Evolutionary conservation across 345 rosid genomes (phyloP), one percentile per base, ranked within the genome.

Genomic region (Trapa bicornis): DNA sequence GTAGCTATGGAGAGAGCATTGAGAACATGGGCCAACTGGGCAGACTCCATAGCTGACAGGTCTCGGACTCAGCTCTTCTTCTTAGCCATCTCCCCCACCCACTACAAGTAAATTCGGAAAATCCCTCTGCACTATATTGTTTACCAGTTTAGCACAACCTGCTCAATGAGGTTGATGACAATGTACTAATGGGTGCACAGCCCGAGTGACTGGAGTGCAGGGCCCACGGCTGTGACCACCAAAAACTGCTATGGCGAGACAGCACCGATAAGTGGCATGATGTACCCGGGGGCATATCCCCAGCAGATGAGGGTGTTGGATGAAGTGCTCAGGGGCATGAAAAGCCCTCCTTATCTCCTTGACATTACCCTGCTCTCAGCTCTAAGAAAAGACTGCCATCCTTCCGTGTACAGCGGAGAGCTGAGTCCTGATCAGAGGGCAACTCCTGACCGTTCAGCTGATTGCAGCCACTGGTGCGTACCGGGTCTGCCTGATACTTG

Each of bases 391-490:
- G 99, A 94, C 16, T 89, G 85, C 6, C 99, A 94, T 75, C 99
- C 99, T n/a, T 91, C 99, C 0, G 86, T 94, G 60, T 94, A 94
- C 66, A 80, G 89, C 17, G 99, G 97, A 3, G 91, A 88, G 71
- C 70, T 91, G 67, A 94, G 67, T 71, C 87, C 88, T 0, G 72
- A 66, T 5, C 83, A 88, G 65, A 82, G 82, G 72, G 87, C 88
- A 54, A 85, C 81, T 72, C 97, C 99, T 0, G 78, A 53, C 5
- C 80, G 79, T 37, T 87, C 89, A 37, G 94, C 97, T 12, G 99
- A 94, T 78, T 91, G 99, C 75, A 94, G 99, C 83, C 99, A 94
- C 71, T 94, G 99, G 99, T 94, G 99, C 83, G 95, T 94, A 67
- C 99, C 99, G 69, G 99, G 99, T 43, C 75, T 94, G 53, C 97